Evolutionary conservation across 441 rosid species (phyloP), one percentile per base, ranked within the genome.

Genomic region (Erodium moschatum): DNA sequence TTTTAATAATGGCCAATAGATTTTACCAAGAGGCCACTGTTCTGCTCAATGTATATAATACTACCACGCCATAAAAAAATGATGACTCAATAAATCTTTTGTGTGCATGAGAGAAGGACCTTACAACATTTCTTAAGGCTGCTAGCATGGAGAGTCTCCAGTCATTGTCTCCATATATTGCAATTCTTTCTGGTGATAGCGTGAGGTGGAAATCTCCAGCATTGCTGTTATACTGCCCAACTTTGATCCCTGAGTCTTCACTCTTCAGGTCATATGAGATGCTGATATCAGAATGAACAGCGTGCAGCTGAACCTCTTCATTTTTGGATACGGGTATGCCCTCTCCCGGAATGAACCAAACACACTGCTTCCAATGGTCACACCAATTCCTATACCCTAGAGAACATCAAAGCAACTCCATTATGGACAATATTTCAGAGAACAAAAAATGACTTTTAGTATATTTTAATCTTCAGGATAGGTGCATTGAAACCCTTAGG

Each of bases 341-440:
- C 63, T 79, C 54, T 64, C 87, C 87, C 46, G 81, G 90, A 80
- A 81, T 54, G 76, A 91, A 81, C 97, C 97, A 91, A 61, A 89
- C 91, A 80, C 97, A 94, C 78, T 91, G 97, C 72, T 91, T 94
- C 99, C 99, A 94, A 62, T 94, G 97, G 84, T 94, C 99, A 77
- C 97, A 86, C 99, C 99, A 94, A 73, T 85, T 74, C 67, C 80
- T 42, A 21, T 67, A 67, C 77, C 87, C 99, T 94, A 83, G 33
- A 24, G 27, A 70, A 79, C 74, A 80, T 75, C 61, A 75, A 52
- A 70, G 20, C 65, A 70, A 29, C 61, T 56, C 72, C 72, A 56
- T 74, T 74, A 70, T 56, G 35, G 6, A 65, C 66, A 52, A 4
- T 64, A 67, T 71, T 70, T 40, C 6, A 38, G 27, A 13, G 4